Evolutionary conservation across 345 rosid species (phyloP).

Genomic region (Gynandropsis gynandra): DNA sequence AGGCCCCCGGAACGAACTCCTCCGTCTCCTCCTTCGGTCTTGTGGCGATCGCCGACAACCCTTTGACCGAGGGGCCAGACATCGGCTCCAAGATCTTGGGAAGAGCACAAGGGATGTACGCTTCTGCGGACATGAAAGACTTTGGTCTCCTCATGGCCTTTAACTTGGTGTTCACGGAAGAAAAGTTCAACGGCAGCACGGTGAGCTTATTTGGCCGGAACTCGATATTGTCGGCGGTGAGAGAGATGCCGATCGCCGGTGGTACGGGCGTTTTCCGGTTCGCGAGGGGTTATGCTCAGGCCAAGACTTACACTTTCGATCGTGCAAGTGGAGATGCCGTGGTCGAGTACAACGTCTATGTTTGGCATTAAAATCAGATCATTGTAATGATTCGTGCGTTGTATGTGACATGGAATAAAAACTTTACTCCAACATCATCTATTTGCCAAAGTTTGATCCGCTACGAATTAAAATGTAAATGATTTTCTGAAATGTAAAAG

Average conservation of each 20-base stretch:
- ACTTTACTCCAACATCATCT: too few relatives aligned
- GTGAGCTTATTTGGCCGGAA: constrained; percentile 44
- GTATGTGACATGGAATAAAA: too few relatives aligned
- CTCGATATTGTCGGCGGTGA: constrained; percentile 10
- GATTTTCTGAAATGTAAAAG: too few relatives aligned
- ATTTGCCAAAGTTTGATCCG: too few relatives aligned
- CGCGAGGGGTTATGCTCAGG: constrained; percentile 32
- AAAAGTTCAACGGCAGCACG: constrained; percentile 56
- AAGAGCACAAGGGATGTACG: constrained; percentile 49
- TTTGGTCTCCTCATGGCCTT: constrained; percentile 37
- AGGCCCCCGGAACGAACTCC: constrained; percentile 26
- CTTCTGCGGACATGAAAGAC: constrained; percentile 29
- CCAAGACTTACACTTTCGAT: constrained; percentile 21
- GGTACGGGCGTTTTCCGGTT: constrained; percentile 37
- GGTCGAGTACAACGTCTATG: constrained; percentile 19
- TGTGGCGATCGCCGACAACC: constrained; percentile 43
- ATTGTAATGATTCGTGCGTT: too few relatives aligned
- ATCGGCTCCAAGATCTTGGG: constrained; percentile 42
- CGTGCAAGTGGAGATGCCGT: constrained; percentile 19
- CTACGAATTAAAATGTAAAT: too few relatives aligned
- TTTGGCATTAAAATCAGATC: constrained; percentile 3
- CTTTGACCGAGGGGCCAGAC: constrained; percentile 38
- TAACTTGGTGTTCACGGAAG: constrained; percentile 47
- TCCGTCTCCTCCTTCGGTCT: constrained; percentile 33
- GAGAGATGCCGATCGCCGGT: constrained; percentile 27